These are phyloP conservation scores for Scorias spongiosa DNA, from an alignment of 2,329 filamentous ascomycete species.

Conservation along the genomic window DNA sequence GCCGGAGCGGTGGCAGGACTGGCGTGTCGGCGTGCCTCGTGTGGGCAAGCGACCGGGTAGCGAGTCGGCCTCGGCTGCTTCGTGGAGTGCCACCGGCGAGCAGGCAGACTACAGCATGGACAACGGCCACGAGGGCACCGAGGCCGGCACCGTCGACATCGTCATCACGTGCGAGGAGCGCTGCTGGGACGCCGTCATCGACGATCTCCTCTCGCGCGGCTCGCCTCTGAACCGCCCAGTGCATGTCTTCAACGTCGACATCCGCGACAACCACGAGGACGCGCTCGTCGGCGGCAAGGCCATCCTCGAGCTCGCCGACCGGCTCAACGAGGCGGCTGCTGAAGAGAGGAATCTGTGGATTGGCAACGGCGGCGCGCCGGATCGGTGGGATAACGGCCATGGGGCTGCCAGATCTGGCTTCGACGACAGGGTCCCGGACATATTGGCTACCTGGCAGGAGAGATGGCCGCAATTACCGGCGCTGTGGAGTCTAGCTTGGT, in stretches of 20 bases:
- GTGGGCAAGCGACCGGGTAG: conserved; percentile 41
- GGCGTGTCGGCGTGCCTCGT: conserved; percentile 73
- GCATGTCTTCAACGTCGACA: conserved; percentile 96
- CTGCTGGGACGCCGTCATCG: conserved; percentile 95
- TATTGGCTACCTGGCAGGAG: conserved; percentile 87
- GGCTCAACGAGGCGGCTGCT: conserved; percentile 62
- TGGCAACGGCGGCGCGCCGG: conserved; percentile 34
- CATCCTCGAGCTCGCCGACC: conserved; percentile 80
- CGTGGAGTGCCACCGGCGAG: conserved; percentile 1
- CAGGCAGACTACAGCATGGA: conserved; percentile 42
- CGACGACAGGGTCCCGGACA: conserved; percentile 84
- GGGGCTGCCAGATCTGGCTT: conserved; percentile 59
- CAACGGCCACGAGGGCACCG: conserved; percentile 64
- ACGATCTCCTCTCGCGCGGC: conserved; percentile 77
- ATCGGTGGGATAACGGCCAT: conserved; percentile 42
- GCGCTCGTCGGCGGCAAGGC: conserved; percentile 78
- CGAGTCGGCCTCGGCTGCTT: conserved; percentile 1
- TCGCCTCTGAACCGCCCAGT: conserved; percentile 80
- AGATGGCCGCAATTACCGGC: conserved; percentile 83
- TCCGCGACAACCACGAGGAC: conserved; percentile 96
- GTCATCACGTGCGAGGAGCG: conserved; percentile 96
- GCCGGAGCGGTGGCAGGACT: conserved; percentile 95
- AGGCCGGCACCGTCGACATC: conserved; percentile 79
- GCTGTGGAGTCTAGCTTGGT: conserved; percentile 90
- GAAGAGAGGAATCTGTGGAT: conserved; percentile 69